phyloP scores from a whole-genome alignment of 352 stramenopile species.

The Pythium graminicola region DNA sequence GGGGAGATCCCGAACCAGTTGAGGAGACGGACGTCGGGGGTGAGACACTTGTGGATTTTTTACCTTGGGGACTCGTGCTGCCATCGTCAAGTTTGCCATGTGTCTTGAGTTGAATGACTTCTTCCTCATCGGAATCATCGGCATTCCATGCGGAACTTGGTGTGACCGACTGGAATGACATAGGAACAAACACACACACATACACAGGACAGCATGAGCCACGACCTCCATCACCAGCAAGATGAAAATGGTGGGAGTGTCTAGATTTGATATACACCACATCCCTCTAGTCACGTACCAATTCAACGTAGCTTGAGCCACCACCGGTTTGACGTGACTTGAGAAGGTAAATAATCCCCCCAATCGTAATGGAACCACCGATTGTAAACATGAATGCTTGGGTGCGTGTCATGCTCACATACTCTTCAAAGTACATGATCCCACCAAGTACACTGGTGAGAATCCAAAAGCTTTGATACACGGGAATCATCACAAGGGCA shows the following conservation, averaged over 20 bases:
- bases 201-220: slow-evolving; percentile 4
- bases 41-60: slow-evolving; percentile 23
- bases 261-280: slow-evolving; percentile 7
- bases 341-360: slow-evolving; percentile 80
- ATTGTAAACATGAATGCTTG: slow-evolving; percentile 82
- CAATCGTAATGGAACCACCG: slow-evolving; percentile 73
- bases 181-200: neutral
- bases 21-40: slow-evolving; percentile 26
- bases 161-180: slow-evolving; percentile 65
- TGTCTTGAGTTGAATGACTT: slow-evolving; percentile 56
- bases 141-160: slow-evolving; percentile 70
- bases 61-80: slow-evolving; percentile 2
- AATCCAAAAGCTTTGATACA: slow-evolving; percentile 89
- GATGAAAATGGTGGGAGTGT: neutral
- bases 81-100: slow-evolving; percentile 24
- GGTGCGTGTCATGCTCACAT: slow-evolving; percentile 60
- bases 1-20: slow-evolving; percentile 17
- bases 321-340: slow-evolving; percentile 40
- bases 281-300: slow-evolving; percentile 35
- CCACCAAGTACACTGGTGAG: slow-evolving; percentile 84
- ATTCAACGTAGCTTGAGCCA: slow-evolving; percentile 46
- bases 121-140: slow-evolving; percentile 81
- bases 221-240: neutral
- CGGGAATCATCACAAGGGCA: slow-evolving; percentile 73
- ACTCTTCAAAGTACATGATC: slow-evolving; percentile 90